Percentiles rank a stretch among this genome's conserved stretches.
Evolutionary conservation across 176 grass and related monocot genomes (phyloP).

Genomic region (Eragrostis curvula): DNA sequence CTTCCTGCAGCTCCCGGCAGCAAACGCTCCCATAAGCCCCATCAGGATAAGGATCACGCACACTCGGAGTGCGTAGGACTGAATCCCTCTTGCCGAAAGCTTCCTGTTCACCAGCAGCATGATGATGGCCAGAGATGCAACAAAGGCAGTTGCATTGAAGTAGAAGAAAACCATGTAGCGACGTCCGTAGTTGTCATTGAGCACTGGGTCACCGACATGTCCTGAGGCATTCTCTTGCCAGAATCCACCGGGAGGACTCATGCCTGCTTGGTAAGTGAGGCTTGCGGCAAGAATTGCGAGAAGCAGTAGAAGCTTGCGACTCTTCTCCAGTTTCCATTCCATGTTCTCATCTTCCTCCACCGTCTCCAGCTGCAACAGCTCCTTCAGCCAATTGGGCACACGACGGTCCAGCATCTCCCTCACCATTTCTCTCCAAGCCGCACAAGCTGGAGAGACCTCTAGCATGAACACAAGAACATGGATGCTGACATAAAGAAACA

Average conservation of each 20-base stretch:
- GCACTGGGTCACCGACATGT: slow-evolving; percentile 41
- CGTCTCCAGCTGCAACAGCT: slow-evolving; percentile 5
- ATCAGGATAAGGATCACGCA: slow-evolving; percentile 37
- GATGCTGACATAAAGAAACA: slow-evolving; percentile 43
- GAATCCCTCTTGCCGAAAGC: slow-evolving; percentile 31
- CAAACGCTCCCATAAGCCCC: slow-evolving; percentile 50
- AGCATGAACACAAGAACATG: slow-evolving; percentile 42
- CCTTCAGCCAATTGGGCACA: slow-evolving; percentile 18
- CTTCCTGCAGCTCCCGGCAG: slow-evolving; percentile 44
- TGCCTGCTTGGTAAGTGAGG: slow-evolving; percentile 53
- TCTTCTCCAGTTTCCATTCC: slow-evolving; percentile 32
- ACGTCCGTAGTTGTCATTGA: slow-evolving; percentile 37
- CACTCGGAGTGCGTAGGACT: slow-evolving; percentile 25
- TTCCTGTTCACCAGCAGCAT: slow-evolving; percentile 52
- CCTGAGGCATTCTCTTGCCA: slow-evolving; percentile 32
- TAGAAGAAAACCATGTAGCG: slow-evolving; percentile 55
- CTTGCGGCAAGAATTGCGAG: slow-evolving; percentile 40
- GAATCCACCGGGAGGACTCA: slow-evolving; percentile 49
- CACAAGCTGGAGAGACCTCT: not conserved
- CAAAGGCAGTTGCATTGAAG: slow-evolving; percentile 48
- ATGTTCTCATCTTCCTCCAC: not conserved
- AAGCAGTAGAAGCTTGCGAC: slow-evolving; percentile 45
- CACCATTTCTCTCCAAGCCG: not conserved
- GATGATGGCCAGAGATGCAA: slow-evolving; percentile 51
- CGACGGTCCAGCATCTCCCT: slow-evolving; percentile 3